These are phyloP conservation scores for Melampsora allii-populina DNA, from an alignment of 1,284 basidiomycete genomes.

Conservation along the genomic window DNA sequence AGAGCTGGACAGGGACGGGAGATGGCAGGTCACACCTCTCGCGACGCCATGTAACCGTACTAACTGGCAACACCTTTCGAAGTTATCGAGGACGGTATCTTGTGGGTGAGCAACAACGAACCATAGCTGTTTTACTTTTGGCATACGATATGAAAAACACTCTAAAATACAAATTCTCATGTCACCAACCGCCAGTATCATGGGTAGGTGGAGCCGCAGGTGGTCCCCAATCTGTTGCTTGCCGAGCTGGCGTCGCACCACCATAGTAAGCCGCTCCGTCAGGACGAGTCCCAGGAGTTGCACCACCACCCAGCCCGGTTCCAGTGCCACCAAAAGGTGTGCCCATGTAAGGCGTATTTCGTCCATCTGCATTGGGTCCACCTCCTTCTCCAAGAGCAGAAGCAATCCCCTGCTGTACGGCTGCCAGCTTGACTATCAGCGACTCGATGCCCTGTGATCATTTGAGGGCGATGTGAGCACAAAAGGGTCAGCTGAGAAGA, in stretches of 20 bases:
- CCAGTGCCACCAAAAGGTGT: slow-evolving; percentile 38
- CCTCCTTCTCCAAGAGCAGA: slow-evolving; percentile 39
- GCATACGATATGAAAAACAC: not conserved
- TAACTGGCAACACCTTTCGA: not conserved
- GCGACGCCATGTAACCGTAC: too few species aligned
- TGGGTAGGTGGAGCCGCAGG: slow-evolving; percentile 32
- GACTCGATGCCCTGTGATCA: slow-evolving; percentile 37
- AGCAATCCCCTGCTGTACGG: slow-evolving; percentile 41
- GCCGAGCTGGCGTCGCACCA: slow-evolving; percentile 30
- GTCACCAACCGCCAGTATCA: not conserved
- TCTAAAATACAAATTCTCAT: not conserved
- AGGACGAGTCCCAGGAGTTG: slow-evolving; percentile 31
- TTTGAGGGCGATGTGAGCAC: not conserved
- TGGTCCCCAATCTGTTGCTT: slow-evolving; percentile 30
- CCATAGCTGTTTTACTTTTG: not conserved
- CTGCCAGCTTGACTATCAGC: slow-evolving; percentile 41
- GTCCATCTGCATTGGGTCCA: slow-evolving; percentile 34
- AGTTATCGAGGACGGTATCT: not conserved
- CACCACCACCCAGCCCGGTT: slow-evolving; percentile 15
- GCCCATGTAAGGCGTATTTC: slow-evolving; percentile 42
- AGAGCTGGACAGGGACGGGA: too few species aligned
- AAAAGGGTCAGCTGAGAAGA: not conserved
- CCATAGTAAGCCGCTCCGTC: slow-evolving; percentile 35
- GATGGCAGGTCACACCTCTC: too few species aligned
- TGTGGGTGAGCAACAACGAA: not conserved